A percentile compares a stretch with the other conserved stretches of the same genome.
Conservation (phyloP, 2,329 filamentous ascomycete species). For the Nothopassalora personata region DNA sequence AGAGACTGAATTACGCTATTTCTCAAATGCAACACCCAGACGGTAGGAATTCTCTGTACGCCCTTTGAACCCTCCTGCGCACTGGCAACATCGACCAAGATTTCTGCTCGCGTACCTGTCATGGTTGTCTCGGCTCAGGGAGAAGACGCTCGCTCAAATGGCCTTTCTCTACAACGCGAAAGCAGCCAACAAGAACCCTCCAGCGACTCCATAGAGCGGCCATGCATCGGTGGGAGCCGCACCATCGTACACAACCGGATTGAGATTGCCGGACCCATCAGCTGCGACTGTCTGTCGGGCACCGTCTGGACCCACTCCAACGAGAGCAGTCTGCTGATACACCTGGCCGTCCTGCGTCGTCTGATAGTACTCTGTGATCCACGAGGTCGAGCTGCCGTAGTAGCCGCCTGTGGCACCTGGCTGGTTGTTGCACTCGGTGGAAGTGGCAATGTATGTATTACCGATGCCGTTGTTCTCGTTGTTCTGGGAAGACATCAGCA, state of each 20-base stretch:
- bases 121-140: neutral
- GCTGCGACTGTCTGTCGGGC: neutral
- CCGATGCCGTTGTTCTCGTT: neutral
- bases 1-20: too few relatives aligned
- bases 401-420: neutral
- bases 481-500: neutral
- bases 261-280: neutral
- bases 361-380: neutral
- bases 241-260: neutral
- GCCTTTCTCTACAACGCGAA: neutral
- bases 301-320: neutral
- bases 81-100: too few relatives aligned
- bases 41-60: too few relatives aligned
- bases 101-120: too few relatives aligned
- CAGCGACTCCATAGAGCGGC: neutral
- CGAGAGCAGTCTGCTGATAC: neutral
- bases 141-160: too few relatives aligned
- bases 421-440: neutral
- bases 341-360: neutral
- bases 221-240: neutral
- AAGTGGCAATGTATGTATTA: neutral
- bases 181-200: neutral
- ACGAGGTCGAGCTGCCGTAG: neutral
- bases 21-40: too few relatives aligned
- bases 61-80: too few relatives aligned